Conservation (phyloP, 139 green algal genomes). For the Chlamydomonas incerta region DNA sequence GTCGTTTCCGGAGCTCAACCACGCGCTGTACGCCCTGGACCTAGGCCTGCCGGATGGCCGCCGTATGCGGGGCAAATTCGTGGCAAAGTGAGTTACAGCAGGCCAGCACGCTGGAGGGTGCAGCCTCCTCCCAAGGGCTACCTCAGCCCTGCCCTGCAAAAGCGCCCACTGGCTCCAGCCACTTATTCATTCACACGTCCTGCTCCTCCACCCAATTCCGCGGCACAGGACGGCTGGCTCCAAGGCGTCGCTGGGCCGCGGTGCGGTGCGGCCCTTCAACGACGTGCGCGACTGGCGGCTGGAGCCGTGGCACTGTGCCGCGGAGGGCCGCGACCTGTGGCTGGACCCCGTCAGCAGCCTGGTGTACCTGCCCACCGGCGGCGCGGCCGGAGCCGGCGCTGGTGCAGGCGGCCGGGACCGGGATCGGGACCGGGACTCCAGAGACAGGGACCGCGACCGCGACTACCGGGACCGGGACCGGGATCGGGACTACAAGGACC, state of each 20-base stretch:
- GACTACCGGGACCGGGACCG: too few relatives aligned
- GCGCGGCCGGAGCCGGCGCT: not conserved
- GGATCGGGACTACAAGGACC: too few relatives aligned
- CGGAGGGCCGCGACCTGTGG: constrained; percentile 22
- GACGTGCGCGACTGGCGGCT: constrained; percentile 42
- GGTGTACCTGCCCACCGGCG: constrained; percentile 32
- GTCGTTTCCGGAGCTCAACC: constrained; percentile 40
- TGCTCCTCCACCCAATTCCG: too few relatives aligned
- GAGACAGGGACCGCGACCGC: too few relatives aligned
- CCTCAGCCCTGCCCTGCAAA: too few relatives aligned
- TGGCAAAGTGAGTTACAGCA: not conserved
- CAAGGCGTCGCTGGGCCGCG: not conserved
- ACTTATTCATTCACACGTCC: too few relatives aligned
- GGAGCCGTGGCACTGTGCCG: constrained; percentile 8
- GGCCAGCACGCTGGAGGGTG: too few relatives aligned
- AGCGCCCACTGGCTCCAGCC: too few relatives aligned
- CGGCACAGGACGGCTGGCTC: too few relatives aligned
- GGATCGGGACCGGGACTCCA: not conserved
- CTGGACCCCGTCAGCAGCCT: constrained; percentile 18
- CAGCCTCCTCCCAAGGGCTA: too few relatives aligned
- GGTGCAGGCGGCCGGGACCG: not conserved
- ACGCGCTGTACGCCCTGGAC: constrained; percentile 44
- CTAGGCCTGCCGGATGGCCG: constrained; percentile 36
- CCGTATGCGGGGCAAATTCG: not conserved
- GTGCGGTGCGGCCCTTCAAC: not conserved